phyloP scores from a whole-genome alignment of 2,329 filamentous ascomycete species.

The Juglanconis juglandina region DNA sequence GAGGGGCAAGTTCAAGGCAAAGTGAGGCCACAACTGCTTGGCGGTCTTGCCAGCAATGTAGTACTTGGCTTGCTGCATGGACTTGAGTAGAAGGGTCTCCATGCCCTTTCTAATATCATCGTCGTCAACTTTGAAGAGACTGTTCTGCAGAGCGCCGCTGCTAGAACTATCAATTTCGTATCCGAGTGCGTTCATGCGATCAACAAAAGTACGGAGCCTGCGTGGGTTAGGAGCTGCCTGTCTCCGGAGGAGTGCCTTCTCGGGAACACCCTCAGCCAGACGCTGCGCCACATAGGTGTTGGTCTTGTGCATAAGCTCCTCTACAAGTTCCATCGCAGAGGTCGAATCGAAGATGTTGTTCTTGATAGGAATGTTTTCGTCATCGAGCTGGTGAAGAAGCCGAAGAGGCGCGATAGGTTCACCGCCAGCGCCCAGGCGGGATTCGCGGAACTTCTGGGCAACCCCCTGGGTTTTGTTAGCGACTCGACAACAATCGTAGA shows the following conservation, averaged over 20 bases:
- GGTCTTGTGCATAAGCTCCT: slow-evolving; percentile 91
- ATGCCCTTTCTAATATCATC: slow-evolving; percentile 90
- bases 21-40: slow-evolving; percentile 80
- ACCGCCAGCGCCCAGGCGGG: slow-evolving; percentile 75
- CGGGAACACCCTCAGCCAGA: slow-evolving; percentile 72
- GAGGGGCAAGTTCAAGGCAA: slow-evolving; percentile 83
- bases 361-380: slow-evolving; percentile 96
- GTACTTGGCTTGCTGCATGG: slow-evolving; percentile 96
- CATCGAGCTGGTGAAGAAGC: slow-evolving; percentile 88
- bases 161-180: slow-evolving; percentile 86
- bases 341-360: slow-evolving; percentile 94
- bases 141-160: slow-evolving; percentile 89
- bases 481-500: neutral
- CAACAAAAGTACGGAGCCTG: slow-evolving; percentile 83
- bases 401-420: slow-evolving; percentile 81
- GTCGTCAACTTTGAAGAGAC: slow-evolving; percentile 89
- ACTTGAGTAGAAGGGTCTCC: slow-evolving; percentile 92
- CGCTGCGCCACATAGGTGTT: slow-evolving; percentile 88
- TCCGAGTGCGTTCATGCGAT: slow-evolving; percentile 87
- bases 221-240: slow-evolving; percentile 82
- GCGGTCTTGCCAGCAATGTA: slow-evolving; percentile 77
- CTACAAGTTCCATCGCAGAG: slow-evolving; percentile 84
- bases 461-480: slow-evolving; percentile 53
- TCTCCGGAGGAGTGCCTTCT: slow-evolving; percentile 87
- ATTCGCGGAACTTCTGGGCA: slow-evolving; percentile 85